These are phyloP conservation scores for Aspergillus awamori DNA, from an alignment of 2,329 filamentous ascomycete species.

Conservation along the genomic window DNA sequence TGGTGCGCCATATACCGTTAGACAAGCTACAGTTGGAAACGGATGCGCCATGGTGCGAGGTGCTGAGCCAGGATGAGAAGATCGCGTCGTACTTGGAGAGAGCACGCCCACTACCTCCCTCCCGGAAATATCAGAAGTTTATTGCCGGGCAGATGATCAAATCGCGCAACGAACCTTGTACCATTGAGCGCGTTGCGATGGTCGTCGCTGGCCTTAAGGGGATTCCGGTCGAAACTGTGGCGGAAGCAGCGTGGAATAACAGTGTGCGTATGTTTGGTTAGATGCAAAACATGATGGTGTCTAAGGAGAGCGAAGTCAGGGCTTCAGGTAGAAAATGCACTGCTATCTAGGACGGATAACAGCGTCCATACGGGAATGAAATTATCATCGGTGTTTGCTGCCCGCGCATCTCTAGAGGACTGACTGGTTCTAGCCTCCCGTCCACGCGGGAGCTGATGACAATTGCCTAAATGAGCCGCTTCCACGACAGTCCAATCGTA, in stretches of 20 bases:
- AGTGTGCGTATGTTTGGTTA: slow-evolving; percentile 38
- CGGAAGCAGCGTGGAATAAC: slow-evolving; percentile 43
- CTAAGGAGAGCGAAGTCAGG: too few relatives aligned
- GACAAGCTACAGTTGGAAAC: slow-evolving; percentile 51
- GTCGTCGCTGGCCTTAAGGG: slow-evolving; percentile 55
- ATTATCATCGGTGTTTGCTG: too few relatives aligned
- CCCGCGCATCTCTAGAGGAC: too few relatives aligned
- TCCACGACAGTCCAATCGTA: too few relatives aligned
- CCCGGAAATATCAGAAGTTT: slow-evolving; percentile 57
- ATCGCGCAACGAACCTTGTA: slow-evolving; percentile 53
- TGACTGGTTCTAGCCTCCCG: too few relatives aligned
- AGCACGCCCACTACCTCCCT: slow-evolving; percentile 41
- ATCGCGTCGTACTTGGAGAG: slow-evolving; percentile 46
- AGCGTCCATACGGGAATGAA: too few relatives aligned
- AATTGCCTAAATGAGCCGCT: too few relatives aligned
- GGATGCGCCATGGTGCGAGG: slow-evolving; percentile 54
- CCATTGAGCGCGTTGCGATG: slow-evolving; percentile 51
- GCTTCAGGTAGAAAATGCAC: too few relatives aligned
- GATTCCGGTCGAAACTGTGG: slow-evolving; percentile 47
- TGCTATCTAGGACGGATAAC: too few relatives aligned
- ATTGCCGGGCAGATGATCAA: slow-evolving; percentile 52
- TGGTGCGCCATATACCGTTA: slow-evolving; percentile 48
- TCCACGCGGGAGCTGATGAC: too few relatives aligned
- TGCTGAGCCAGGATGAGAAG: slow-evolving; percentile 42
- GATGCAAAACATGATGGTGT: background rate